Evolutionary conservation across 208 protist genomes (phyloP), one percentile per base, ranked within the genome.

Genomic region (Borovskyia barvae): DNA sequence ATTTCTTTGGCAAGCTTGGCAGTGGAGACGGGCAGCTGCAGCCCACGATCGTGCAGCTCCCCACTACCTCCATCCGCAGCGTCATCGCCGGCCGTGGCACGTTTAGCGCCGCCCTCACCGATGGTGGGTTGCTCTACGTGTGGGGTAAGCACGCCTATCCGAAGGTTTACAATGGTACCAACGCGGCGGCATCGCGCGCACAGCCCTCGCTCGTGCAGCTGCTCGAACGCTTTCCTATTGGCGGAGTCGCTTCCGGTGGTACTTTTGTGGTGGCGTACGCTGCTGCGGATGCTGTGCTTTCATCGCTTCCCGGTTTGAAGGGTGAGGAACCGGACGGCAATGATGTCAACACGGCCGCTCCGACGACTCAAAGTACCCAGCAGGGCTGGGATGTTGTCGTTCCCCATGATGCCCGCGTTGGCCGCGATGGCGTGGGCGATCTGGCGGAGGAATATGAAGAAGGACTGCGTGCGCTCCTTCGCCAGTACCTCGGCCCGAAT

Each of bases 301-400:
- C 35, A 14, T 26, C 46, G 3, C 8, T 32, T 20, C 26, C 28
- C 2, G 46, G 50, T 28, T 17, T 20, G 12, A 28, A 70, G 22
- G 29, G 6, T 9, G 35, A 35, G 15, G 39, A 46, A 3, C 47
- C 17, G 17, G 59, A 55, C 40, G 7, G 1, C 40, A 45, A 29
- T 26, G 20, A 37, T 0, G 49, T 17, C 9, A 26, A 28, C 4
- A 24, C 40, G 11, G 25, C 43, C 8, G 11, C 4, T 17, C 25
- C 19, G 22, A 45, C n/a, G 46, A 56, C 9, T 14, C 33, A 35
- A 20, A 57, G n/a, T n/a, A n/a, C n/a, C n/a, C n/a, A n/a, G n/a
- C n/a, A n/a, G n/a, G n/a, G 41, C 11, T 93, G 82, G 81, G 81
- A 89, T 26, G 62, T 93, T n/a, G 64, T 84, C 12, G 72, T 93